phyloP scores from a whole-genome alignment of 1,139 yeast species.

The Scheffersomyces segobiensis region DNA sequence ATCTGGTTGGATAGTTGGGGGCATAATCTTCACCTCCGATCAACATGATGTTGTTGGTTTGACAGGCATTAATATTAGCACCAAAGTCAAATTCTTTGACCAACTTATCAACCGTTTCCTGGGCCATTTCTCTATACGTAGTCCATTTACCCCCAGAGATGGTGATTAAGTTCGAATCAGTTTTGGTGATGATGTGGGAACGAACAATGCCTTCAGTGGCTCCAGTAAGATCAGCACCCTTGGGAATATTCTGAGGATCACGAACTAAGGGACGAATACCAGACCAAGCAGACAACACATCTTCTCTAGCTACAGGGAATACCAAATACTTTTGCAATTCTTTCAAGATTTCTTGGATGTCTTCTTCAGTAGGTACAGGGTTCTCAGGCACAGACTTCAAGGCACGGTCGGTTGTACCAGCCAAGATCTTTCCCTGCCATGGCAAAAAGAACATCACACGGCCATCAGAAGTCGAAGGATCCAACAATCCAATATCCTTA shows the following conservation, averaged over 20 bases:
- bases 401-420: constrained; percentile 94
- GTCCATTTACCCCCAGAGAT: constrained; percentile 99
- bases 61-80: constrained; percentile 49
- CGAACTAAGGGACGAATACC: constrained; percentile 95
- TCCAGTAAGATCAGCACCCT: constrained; percentile 43
- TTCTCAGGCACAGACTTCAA: constrained; percentile 72
- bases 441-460: constrained; percentile 97
- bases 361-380: constrained; percentile 88
- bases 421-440: constrained; percentile 96
- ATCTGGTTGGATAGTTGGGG: constrained; percentile 71
- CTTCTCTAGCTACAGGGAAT: constrained; percentile 86
- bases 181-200: constrained; percentile 76
- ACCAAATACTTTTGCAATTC: constrained; percentile 89
- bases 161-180: constrained; percentile 77
- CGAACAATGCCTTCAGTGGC: constrained; percentile 85
- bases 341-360: constrained; percentile 81
- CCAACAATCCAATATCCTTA: constrained; percentile 81
- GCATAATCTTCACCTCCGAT: constrained; percentile 76
- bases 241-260: constrained; percentile 68
- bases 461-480: constrained; percentile 92
- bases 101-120: constrained; percentile 83
- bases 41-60: constrained; percentile 61
- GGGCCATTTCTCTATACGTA: constrained; percentile 96
- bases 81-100: constrained; percentile 51
- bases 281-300: constrained; percentile 94